phyloP scores from a whole-genome alignment of 169 alveolate species.

The Haemoproteus tartakovskyi region DNA sequence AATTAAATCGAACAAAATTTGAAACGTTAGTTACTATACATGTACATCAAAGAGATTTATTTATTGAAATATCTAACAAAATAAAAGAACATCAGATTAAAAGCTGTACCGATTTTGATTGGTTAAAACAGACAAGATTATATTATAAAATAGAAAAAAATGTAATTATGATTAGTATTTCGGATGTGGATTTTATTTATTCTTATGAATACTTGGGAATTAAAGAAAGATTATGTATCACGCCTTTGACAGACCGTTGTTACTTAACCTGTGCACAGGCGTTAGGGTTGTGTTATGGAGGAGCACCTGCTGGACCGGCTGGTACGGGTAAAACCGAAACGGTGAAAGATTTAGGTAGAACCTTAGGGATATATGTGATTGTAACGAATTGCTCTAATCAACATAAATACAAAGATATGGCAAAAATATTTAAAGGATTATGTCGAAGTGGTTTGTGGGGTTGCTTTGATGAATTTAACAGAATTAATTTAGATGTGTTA shows the following conservation, averaged over 20 bases:
- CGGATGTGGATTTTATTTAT: slow-evolving; percentile 92
- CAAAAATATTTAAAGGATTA: slow-evolving; percentile 92
- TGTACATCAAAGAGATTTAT: slow-evolving; percentile 95
- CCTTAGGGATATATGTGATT: slow-evolving; percentile 94
- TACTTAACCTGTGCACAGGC: slow-evolving; percentile 96
- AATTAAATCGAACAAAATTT: slow-evolving; percentile 90
- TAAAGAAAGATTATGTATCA: slow-evolving; percentile 94
- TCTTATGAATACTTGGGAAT: slow-evolving; percentile 97
- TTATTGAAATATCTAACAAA: slow-evolving; percentile 86
- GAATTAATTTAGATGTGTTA: slow-evolving; percentile 94
- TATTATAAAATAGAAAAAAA: slow-evolving; percentile 87
- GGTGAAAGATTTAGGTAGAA: slow-evolving; percentile 96
- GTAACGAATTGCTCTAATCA: slow-evolving; percentile 98
- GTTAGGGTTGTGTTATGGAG: slow-evolving; percentile 94
- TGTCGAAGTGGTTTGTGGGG: slow-evolving; percentile 99
- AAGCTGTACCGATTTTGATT: slow-evolving; percentile 84
- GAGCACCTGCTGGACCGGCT: slow-evolving; percentile 99
- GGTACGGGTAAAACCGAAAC: slow-evolving; percentile 99
- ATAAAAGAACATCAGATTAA: slow-evolving; percentile 68
- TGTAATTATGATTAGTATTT: slow-evolving; percentile 84
- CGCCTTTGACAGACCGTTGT: slow-evolving; percentile 98
- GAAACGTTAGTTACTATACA: slow-evolving; percentile 95
- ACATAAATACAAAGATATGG: slow-evolving; percentile 96
- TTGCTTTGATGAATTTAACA: slow-evolving; percentile 98
- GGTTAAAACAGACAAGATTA: slow-evolving; percentile 96